Percentiles rank a stretch among this genome's conserved stretches.
These are phyloP conservation scores for Pisolithus albus DNA, from an alignment of 768 basidiomycete genomes.

Conservation along the genomic window DNA sequence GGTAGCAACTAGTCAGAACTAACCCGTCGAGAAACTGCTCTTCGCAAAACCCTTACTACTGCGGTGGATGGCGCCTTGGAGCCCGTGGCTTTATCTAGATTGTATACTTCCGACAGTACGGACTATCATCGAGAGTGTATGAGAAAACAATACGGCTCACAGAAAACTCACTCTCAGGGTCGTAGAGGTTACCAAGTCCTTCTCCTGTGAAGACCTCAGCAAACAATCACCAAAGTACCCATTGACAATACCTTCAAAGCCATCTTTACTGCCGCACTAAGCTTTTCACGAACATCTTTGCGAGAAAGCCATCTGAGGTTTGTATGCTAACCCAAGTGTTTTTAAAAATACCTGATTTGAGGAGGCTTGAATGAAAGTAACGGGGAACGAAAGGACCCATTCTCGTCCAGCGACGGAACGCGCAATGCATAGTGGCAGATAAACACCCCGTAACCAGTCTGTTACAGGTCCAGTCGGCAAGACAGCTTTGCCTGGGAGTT, in stretches of 20 bases:
- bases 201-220: conserved; percentile 33
- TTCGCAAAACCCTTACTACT: conserved; percentile 49
- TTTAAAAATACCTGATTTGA: neutral
- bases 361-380: conserved; percentile 9
- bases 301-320: neutral
- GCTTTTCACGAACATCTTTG: conserved; percentile 46
- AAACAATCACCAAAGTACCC: neutral
- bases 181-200: conserved; percentile 49
- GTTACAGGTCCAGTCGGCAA: too few species aligned
- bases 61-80: conserved; percentile 40
- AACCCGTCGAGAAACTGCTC: conserved; percentile 53
- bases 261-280: conserved; percentile 49
- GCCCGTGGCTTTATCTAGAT: conserved; percentile 51
- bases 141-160: neutral
- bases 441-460: too few species aligned
- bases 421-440: conserved; percentile 8
- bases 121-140: conserved; percentile 36
- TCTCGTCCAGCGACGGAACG: conserved; percentile 10
- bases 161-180: conserved; percentile 41
- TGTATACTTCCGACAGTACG: conserved; percentile 62
- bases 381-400: neutral
- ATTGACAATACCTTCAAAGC: conserved; percentile 59
- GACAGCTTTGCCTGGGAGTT: too few species aligned
- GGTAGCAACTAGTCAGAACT: conserved; percentile 19
- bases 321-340: neutral